A percentile compares a stretch with the other conserved stretches of the same genome.
Evolutionary conservation across 495 filamentous ascomycete species (phyloP).

Genomic region (Aspergillus ostianus): DNA sequence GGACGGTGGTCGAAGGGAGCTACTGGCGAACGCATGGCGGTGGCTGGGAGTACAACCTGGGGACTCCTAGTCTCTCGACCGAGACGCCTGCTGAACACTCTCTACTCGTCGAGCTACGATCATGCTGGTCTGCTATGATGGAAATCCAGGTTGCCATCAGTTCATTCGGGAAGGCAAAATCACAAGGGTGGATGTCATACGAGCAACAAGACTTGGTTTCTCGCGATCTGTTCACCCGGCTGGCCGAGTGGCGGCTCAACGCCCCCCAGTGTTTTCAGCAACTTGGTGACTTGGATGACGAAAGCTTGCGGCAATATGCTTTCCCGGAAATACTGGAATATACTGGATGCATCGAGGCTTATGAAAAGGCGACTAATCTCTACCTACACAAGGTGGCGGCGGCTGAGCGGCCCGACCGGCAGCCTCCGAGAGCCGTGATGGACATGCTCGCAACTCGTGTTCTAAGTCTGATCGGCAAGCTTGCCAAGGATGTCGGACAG

Average conservation of each 20-base stretch:
- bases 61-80: conserved; percentile 32
- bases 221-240: conserved; percentile 29
- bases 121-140: conserved; percentile 42
- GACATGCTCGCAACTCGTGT: conserved; percentile 36
- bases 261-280: conserved; percentile 32
- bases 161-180: conserved; percentile 37
- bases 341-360: conserved; percentile 41
- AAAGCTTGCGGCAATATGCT: conserved; percentile 28
- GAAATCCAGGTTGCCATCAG: conserved; percentile 41
- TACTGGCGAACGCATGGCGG: conserved; percentile 42
- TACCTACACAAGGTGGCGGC: conserved; percentile 37
- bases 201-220: conserved; percentile 37
- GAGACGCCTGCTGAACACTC: conserved; percentile 24
- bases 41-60: conserved; percentile 44
- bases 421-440: conserved; percentile 27
- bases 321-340: conserved; percentile 38
- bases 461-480: conserved; percentile 30
- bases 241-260: conserved; percentile 35
- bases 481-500: conserved; percentile 39
- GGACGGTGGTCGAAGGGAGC: conserved; percentile 38
- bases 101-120: conserved; percentile 32
- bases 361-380: conserved; percentile 41
- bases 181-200: conserved; percentile 27
- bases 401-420: conserved; percentile 31
- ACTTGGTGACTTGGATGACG: conserved; percentile 34